phyloP scores from a whole-genome alignment of 768 basidiomycete genomes.

The Harrya chromipes region DNA sequence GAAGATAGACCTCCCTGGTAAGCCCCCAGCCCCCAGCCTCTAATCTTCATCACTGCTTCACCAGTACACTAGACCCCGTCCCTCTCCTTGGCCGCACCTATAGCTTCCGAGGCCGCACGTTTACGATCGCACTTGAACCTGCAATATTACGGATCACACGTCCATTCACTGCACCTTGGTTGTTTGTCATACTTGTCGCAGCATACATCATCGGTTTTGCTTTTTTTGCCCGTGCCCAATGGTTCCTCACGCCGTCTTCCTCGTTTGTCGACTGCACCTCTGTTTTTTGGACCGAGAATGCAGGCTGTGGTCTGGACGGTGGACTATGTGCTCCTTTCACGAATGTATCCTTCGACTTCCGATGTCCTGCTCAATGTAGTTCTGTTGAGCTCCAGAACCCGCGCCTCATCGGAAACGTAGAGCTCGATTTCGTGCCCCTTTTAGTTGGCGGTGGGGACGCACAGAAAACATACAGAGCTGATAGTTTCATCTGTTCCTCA shows the following conservation, averaged over 20 bases:
- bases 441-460: slow-evolving; percentile 84
- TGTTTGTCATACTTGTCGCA: slow-evolving; percentile 52
- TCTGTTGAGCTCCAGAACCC: slow-evolving; percentile 67
- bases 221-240: slow-evolving; percentile 71
- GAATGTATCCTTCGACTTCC: slow-evolving; percentile 62
- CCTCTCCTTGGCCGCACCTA: slow-evolving; percentile 55
- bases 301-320: slow-evolving; percentile 74
- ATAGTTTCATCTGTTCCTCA: slow-evolving; percentile 82
- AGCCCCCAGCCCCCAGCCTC: slow-evolving; percentile 1
- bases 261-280: slow-evolving; percentile 67
- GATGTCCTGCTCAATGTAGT: slow-evolving; percentile 75
- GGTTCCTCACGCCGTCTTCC: slow-evolving; percentile 62
- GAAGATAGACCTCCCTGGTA: slow-evolving; percentile 48
- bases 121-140: slow-evolving; percentile 54
- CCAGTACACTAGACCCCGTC: slow-evolving; percentile 40
- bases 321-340: slow-evolving; percentile 60
- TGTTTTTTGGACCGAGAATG: slow-evolving; percentile 66
- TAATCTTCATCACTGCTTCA: not conserved
- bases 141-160: slow-evolving; percentile 49
- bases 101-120: slow-evolving; percentile 32
- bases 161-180: slow-evolving; percentile 48
- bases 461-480: slow-evolving; percentile 72
- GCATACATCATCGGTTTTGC: slow-evolving; percentile 71
- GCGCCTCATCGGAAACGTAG: slow-evolving; percentile 64
- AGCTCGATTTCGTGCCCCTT: slow-evolving; percentile 66